Evolutionary conservation across 441 rosid genomes (phyloP), one percentile per base, ranked within the genome.

Genomic region (Raphanus hybrid): DNA sequence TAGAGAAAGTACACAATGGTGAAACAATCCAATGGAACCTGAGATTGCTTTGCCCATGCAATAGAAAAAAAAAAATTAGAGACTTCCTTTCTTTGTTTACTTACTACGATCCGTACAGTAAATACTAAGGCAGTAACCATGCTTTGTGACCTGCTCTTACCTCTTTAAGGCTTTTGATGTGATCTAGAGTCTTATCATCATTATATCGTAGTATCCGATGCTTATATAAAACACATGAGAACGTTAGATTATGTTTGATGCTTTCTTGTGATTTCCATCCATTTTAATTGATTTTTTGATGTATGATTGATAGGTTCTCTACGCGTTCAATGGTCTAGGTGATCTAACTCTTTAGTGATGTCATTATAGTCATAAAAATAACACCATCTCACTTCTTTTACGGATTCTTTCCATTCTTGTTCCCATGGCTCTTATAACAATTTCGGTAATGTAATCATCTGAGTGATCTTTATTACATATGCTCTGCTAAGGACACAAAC

Each of bases 171-270:
- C 60, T 14, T n/a, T 74, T 74, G 75, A 64, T 64, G 67, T 64
- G 73, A 67, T 29, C 32, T 74, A 64, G 43, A 6, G 39, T 34
- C 39, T 34, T 34, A 34, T 34, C 45, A 62, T 26, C 16, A 62
- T 16, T 26, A 69, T 20, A 29, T 15, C 7, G 18, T 73, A 60
- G 82, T 64, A 79, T 79, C 82, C 43, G 75, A 79, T 79, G 58
- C 79, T 73, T 67, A 67, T 61, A 34, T 52, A 67, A 6, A 41
- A 11, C 78, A 71, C 80, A 80, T 80, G 79, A 62, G 74, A 59
- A 48, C 75, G 80, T 75, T 80, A 75, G 80, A 80, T 75, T 35
- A 64, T 75, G 83, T 80, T 65, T 67, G 72, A 72, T 75, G 76
- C 70, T 78, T 65, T 73, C 70, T 73, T 73, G 10, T 73, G 64